A percentile compares a stretch with the other conserved stretches of the same genome.
These are phyloP conservation scores for Chytriomyces hyalinus DNA, from an alignment of 192 early-diverging fungal species.

Conservation along the genomic window DNA sequence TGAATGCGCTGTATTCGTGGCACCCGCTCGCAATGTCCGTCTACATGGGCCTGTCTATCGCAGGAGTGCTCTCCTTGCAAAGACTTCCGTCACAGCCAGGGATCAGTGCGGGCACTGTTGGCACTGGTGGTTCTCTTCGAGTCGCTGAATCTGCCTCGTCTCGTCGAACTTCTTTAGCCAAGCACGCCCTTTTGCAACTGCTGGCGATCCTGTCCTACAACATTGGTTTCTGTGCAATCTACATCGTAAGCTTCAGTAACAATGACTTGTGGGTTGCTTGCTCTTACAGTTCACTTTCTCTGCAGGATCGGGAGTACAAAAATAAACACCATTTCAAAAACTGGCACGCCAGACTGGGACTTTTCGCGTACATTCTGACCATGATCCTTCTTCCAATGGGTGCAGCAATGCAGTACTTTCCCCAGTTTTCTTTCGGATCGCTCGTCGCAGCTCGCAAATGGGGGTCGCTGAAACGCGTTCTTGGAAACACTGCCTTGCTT, in stretches of 20 bases:
- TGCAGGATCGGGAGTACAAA: slow-evolving; percentile 10
- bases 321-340: slow-evolving; percentile 16
- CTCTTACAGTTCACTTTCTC: neutral
- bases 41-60: neutral
- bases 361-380: neutral
- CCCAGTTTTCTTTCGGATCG: slow-evolving; percentile 13
- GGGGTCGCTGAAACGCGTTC: neutral
- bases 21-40: slow-evolving; percentile 23
- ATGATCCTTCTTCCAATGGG: slow-evolving; percentile 10
- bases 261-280: neutral
- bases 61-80: neutral
- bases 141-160: neutral
- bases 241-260: neutral
- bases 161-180: neutral
- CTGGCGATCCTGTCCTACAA: neutral
- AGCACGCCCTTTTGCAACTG: slow-evolving; percentile 15
- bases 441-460: slow-evolving; percentile 11
- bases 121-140: neutral
- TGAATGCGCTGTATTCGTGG: neutral
- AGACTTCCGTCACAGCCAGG: neutral
- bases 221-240: slow-evolving; percentile 30
- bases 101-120: neutral
- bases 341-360: slow-evolving; percentile 2
- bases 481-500: neutral
- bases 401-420: slow-evolving; percentile 10